These are phyloP conservation scores for Volutella citrinella DNA, from an alignment of 2,329 filamentous ascomycete species.

Conservation along the genomic window DNA sequence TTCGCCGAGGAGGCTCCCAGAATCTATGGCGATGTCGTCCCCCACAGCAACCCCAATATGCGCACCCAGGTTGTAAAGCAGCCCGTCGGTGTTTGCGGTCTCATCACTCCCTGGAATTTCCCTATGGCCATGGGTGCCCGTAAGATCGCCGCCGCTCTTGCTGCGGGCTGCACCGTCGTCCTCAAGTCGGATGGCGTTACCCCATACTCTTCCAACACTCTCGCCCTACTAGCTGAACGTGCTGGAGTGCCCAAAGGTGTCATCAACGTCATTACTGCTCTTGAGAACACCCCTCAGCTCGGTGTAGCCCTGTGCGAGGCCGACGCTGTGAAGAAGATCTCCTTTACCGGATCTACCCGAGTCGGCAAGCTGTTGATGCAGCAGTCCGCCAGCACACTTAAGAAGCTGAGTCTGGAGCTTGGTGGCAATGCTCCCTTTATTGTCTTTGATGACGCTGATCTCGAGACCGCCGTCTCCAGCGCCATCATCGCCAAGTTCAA, in stretches of 20 bases:
- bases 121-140: conserved; percentile 48
- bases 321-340: conserved; percentile 66
- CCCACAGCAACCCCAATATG: too few relatives aligned
- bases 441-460: conserved; percentile 74
- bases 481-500: conserved; percentile 81
- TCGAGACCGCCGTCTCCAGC: conserved; percentile 62
- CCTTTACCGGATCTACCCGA: conserved; percentile 65
- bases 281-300: conserved; percentile 64
- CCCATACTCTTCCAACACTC: conserved; percentile 78
- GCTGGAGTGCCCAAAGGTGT: conserved; percentile 52
- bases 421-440: conserved; percentile 75
- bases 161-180: conserved; percentile 75
- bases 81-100: conserved; percentile 28
- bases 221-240: conserved; percentile 75
- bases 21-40: too few relatives aligned
- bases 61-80: too few relatives aligned
- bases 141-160: conserved; percentile 51
- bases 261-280: conserved; percentile 58
- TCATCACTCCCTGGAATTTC: conserved; percentile 53
- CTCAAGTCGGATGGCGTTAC: conserved; percentile 84
- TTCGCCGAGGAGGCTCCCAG: too few relatives aligned
- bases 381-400: conserved; percentile 66
- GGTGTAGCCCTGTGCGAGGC: conserved; percentile 63
- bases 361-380: conserved; percentile 61
- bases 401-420: conserved; percentile 63